Base-by-base conservation (phyloP, 768 basidiomycete genomes). In the Favolaschia claudopus region DNA sequence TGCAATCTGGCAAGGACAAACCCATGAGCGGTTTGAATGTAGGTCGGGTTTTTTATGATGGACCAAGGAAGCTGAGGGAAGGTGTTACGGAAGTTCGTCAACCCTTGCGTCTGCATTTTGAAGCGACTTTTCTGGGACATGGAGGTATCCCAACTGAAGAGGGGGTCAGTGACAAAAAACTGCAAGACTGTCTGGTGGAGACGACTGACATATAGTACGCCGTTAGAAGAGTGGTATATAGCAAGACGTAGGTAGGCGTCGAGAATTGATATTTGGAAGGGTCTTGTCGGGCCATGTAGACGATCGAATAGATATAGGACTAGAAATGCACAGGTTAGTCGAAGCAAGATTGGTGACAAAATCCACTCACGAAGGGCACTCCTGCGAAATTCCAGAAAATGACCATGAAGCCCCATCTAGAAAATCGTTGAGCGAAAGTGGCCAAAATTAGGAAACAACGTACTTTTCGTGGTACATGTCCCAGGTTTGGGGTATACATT, bases 391-490 rank as follows among this genome's bases (percentile, higher is more conserved):
- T 95, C 96, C 96, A 97, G 80, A 98, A 98, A 70, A 97, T 97
- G 63, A 98, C 89, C 86, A 98, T 90, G 82, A 96, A 98, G 28
- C 96, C 93, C 92, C 92, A 93, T 69, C 85, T 87, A 44, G 12
- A 24, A 33, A 38, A 33, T 22, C 13, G 15, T 68, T 29, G 47
- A 46, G 5, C 42, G 7, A 48, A 56, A 37, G 62, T 19, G 14
- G 58, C 22, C 20, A 25, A 49, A 44, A 28, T 32, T 10, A 27
- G 28, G 28, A 38, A 10, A 60, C 25, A 6, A 64, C 81, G 61
- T 77, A 91, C 84, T 99, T 99, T 71, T 99, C 96, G 67, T 96
- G 93, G 80, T 89, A 97, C 94, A 99, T 99, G 69, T 98, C 97
- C 96, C 97, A 99, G 2, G 95, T 96, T 74, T 96, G 93, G 7